Evolutionary conservation across 2,329 filamentous ascomycete genomes (phyloP), one percentile per base, ranked within the genome.

Genomic region (Trichoderma breve): DNA sequence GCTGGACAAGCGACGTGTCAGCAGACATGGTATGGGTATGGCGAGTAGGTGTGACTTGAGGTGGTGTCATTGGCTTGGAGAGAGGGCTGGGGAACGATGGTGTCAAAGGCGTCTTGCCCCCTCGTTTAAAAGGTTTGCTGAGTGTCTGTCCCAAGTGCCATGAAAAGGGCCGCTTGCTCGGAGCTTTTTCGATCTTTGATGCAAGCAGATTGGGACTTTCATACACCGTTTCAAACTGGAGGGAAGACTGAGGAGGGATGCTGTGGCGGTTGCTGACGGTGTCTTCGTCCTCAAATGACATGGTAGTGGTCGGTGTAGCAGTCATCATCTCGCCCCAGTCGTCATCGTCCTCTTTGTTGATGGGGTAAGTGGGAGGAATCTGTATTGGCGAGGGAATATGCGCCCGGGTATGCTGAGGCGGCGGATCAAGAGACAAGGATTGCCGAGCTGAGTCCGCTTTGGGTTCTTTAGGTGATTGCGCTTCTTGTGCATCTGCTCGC

Each of bases 271-370:
- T 71, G 68, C 32, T 43, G 24, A 34, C 7, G 12, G 18, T 24
- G 30, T 18, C 61, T 43, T 60, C 66, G 1, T 28, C 57, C n/a
- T 63, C 30, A 7, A 68, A 58, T 32, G 63, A 39, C 15, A 51
- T 24, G 8, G 43, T 47, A 39, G 57, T 65, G 2, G 77, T 74
- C 3, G 81, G 78, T 4, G 80, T 81, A 3, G 80, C 55, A 21
- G 63, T 78, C 39, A 90, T 82, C 88, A 90, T 90, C 73, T 90
- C 88, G 2, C 88, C 88, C 88, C 88, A 90, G 47, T 89, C 87
- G 58, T 88, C 87, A 2, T 88, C 85, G 0, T 73, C 61, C 21
- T 51, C 66, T 32, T 24, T 70, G 55, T 21, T 58, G 18, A 53
- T 64, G 43, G 28, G 21, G 21, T 55, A 24, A 18, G 58, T 43